Evolutionary conservation across 108 stramenopile species (phyloP), one percentile per base, ranked within the genome.

Genomic region (Cylindrotheca fusiformis): DNA sequence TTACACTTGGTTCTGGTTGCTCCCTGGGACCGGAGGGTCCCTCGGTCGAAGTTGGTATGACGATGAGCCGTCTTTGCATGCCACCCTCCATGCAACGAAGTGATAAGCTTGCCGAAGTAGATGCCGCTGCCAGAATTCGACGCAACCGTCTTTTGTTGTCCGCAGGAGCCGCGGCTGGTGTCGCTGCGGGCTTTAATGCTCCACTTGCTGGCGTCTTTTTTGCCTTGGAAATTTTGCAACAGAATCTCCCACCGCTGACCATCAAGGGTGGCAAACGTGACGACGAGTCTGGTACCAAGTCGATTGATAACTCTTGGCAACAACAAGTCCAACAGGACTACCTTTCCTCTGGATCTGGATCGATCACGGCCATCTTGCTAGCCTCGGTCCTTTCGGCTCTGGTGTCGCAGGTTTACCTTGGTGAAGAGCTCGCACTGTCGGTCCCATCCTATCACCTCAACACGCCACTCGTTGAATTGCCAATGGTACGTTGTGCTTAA

Each of bases 121-220:
- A 67, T 31, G 47, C 51, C 8, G n/a, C 52, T 22, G 67, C 67
- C 10, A 28, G 58, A 24, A 20, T 59, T 5, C 49, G 48, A 32
- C 32, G 85, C 18, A 79, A 85, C 79, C 71, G 86, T 49, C 68
- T 95, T 12, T 70, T 90, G 27, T 58, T 95, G 47, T 80, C 83
- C 5, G 91, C 87, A 54, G 96, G 96, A 19, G 92, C 91, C 18
- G 95, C 95, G 19, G 92, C 96, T 1, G 96, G 96, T 23, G 96
- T 97, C 0, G 77, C 91, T 23, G 91, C 92, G 25, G 96, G 96
- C 25, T 97, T 96, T 72, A 94, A 95, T 72, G 96, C 96, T 36
- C 96, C 96, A 12, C 64, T 97, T 48, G 84, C 93, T 21, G 96
- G 96, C 21, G 90, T 95, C 6, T 97, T 97, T 64, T 97, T 95